Evolutionary conservation across 768 basidiomycete genomes (phyloP).

Genomic region (Auriscalpium orientale): DNA sequence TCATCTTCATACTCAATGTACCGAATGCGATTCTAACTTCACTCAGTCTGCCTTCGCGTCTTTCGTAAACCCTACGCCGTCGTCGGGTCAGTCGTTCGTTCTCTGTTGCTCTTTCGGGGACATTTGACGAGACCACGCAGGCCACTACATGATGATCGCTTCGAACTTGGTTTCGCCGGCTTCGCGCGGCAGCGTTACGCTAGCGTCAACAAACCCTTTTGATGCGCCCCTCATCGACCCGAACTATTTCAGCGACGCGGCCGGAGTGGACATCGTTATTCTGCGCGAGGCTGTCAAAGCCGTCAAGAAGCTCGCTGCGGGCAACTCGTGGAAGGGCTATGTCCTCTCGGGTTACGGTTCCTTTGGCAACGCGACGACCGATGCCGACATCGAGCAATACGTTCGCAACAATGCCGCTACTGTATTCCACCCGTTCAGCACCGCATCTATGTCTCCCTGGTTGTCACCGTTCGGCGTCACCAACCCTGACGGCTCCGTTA

Average conservation of each 20-base stretch:
- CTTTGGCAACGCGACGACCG: conserved; percentile 1
- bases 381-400: conserved; percentile 6
- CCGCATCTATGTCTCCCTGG: conserved; percentile 1
- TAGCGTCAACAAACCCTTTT: conserved; percentile 17
- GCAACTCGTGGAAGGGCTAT: background rate
- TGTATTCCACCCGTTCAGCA: conserved; percentile 6
- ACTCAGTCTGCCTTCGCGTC: background rate
- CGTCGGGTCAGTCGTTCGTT: no score
- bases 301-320: background rate
- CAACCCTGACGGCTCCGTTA: conserved; percentile 9
- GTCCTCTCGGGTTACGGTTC: background rate
- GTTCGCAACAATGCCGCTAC: conserved; percentile 1
- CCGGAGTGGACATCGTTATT: background rate
- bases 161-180: background rate
- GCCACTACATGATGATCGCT: background rate
- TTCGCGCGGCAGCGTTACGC: conserved; percentile 15
- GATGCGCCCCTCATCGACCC: conserved; percentile 19
- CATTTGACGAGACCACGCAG: background rate
- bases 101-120: no score
- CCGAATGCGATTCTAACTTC: background rate
- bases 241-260: background rate
- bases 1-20: background rate
- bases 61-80: no score
- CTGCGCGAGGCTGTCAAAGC: background rate
- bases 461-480: conserved; percentile 6